A percentile compares a stretch with the other conserved stretches of the same genome.
phyloP scores from a whole-genome alignment of 352 stramenopile species.

The Globisporangium acanthophoron region DNA sequence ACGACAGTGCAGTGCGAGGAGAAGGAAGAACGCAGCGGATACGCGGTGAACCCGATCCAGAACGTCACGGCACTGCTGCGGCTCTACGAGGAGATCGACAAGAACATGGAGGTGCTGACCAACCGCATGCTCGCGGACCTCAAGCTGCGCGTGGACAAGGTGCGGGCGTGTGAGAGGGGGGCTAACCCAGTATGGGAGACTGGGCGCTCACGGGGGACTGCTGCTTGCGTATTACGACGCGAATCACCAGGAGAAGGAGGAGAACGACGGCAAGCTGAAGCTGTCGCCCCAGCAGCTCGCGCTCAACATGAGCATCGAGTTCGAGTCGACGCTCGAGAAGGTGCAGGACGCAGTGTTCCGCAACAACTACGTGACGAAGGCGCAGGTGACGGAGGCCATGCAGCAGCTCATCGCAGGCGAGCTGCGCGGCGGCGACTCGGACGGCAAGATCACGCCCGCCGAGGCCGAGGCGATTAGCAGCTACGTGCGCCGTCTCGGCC shows the following conservation, averaged over 20 bases:
- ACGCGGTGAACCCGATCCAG: constrained; percentile 64
- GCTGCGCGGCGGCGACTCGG: constrained; percentile 36
- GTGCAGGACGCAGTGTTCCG: constrained; percentile 81
- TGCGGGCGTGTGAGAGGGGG: background rate
- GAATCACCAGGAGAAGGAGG: constrained; percentile 17
- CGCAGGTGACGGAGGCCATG: constrained; percentile 71
- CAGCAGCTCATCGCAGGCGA: constrained; percentile 48
- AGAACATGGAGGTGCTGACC: constrained; percentile 79
- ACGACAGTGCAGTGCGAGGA: constrained; percentile 17
- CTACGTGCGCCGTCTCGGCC: constrained; percentile 64
- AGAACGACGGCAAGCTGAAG: constrained; percentile 39
- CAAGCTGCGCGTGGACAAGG: constrained; percentile 41
- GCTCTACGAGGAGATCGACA: constrained; percentile 80
- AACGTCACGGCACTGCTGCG: constrained; percentile 60
- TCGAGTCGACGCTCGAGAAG: constrained; percentile 73
- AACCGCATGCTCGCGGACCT: constrained; percentile 64
- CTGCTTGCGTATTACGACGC: too few species aligned
- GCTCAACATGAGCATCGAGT: constrained; percentile 79
- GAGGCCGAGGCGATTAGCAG: constrained; percentile 69
- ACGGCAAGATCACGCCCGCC: constrained; percentile 50
- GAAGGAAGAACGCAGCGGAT: constrained; percentile 18
- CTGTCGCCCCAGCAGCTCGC: constrained; percentile 63
- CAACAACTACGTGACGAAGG: constrained; percentile 80
- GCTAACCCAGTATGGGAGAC: too few species aligned
- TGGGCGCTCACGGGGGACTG: too few species aligned